Evolutionary conservation across 1,284 basidiomycete species (phyloP), one percentile per base, ranked within the genome.

Genomic region (Pholiota adiposa): DNA sequence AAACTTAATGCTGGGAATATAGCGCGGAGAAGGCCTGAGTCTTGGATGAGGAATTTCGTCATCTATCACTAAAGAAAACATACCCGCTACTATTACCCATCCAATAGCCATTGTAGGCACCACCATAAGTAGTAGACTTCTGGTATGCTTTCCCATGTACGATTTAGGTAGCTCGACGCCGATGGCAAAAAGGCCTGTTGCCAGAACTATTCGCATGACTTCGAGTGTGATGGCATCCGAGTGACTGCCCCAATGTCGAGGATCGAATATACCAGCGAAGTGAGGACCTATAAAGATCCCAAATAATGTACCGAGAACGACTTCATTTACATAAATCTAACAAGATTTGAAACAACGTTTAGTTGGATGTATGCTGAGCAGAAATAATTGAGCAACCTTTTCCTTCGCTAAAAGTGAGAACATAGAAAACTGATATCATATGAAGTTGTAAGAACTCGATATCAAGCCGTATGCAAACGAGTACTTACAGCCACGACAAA

Each of bases 271-370:
- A 43, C 84, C 83, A 27, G 89, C 85, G 51, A 81, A 86, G 65
- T 94, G 83, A 0, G 94, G 95, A 0, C 94, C 89, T 62, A 90
- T 83, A 48, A 86, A 66, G 41, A 81, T 70, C 8, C 80, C 80
- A 61, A 81, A 93, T 1, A 83, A 79, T 0, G 94, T 96, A 2
- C 95, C 94, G 44, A 97, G 86, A 33, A 96, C 89, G 27, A 96
- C 95, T 79, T 98, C 96, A 68, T 95, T 96, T 65, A 97, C 87
- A 72, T 92, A 97, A 3, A 96, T 72, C 80, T 90, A 61, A 12
- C n/a, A n/a, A n/a, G n/a, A n/a, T 58, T 5, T 16, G 25, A 27
- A 9, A n/a, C 19, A 11, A 21, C 16, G 12, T 31, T 27, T 38
- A 41, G 25, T n/a, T 14, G 36, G 11, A 18, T 34, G 5, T 8